Conservation (phyloP, 140 eudicot genomes). For the Senecio squalidus region DNA sequence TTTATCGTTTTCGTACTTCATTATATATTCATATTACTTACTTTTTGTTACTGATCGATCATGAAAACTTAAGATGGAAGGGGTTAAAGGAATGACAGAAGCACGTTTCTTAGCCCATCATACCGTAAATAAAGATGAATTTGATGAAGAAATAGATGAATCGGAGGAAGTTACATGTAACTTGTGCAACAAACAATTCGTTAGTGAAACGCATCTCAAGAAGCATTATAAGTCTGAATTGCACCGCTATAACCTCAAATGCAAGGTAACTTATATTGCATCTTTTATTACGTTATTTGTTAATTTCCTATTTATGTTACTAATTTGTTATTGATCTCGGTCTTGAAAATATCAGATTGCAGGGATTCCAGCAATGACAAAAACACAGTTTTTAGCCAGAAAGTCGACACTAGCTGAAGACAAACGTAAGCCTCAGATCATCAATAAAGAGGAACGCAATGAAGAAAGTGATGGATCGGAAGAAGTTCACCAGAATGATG, state of each 20-base stretch:
- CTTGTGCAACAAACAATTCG: conserved; percentile 23
- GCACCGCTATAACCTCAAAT: conserved; percentile 90
- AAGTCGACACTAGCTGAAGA: conserved; percentile 71
- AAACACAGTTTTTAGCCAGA: conserved; percentile 66
- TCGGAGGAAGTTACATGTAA: background rate
- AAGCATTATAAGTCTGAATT: conserved; percentile 82
- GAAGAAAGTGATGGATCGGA: conserved; percentile 96
- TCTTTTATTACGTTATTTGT: too few relatives aligned
- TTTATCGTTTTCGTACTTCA: too few relatives aligned
- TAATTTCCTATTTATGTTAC: too few relatives aligned
- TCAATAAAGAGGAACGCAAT: too few relatives aligned
- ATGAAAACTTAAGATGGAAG: too few relatives aligned
- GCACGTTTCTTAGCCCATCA: too few relatives aligned
- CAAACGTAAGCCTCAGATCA: conserved; percentile 44
- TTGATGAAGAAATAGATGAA: too few relatives aligned
- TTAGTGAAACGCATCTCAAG: conserved; percentile 44
- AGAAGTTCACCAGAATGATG: conserved; percentile 62
- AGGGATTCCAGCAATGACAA: conserved; percentile 90
- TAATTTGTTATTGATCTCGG: too few relatives aligned
- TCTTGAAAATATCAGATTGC: conserved; percentile 48
- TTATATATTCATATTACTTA: too few relatives aligned
- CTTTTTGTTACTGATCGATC: too few relatives aligned
- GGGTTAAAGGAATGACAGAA: too few relatives aligned
- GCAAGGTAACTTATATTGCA: conserved; percentile 49
- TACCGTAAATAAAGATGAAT: too few relatives aligned